A percentile compares a stretch with the other conserved stretches of the same genome.
Conservation (phyloP, 192 early-diverging fungal genomes). For the Coemansia sp. region DNA sequence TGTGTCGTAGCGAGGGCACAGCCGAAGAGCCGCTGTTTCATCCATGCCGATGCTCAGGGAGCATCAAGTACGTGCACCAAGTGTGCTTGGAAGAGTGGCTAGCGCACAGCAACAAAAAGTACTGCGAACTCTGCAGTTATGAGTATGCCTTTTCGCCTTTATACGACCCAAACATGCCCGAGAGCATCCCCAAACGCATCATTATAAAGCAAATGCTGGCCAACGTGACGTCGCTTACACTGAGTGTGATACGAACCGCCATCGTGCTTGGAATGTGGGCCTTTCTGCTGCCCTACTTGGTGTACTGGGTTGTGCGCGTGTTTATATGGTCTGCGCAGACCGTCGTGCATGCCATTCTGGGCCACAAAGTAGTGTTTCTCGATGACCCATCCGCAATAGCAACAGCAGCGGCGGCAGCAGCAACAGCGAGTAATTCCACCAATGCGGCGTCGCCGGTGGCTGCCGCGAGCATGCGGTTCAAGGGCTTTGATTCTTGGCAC, state of each 20-base stretch:
- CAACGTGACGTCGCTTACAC: constrained; percentile 42
- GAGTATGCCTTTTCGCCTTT: constrained; percentile 80
- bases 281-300: constrained; percentile 72
- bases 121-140: constrained; percentile 90
- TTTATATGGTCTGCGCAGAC: constrained; percentile 77
- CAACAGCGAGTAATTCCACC: not conserved
- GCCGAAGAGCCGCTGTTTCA: constrained; percentile 81
- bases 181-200: constrained; percentile 57
- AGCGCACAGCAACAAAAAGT: constrained; percentile 69
- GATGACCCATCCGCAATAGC: not conserved
- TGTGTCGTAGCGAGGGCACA: constrained; percentile 73
- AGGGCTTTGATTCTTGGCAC: constrained; percentile 31
- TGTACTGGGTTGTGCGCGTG: constrained; percentile 80
- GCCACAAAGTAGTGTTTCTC: constrained; percentile 1
- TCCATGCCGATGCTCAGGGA: constrained; percentile 95
- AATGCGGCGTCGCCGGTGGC: constrained; percentile 1
- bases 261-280: constrained; percentile 75
- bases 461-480: constrained; percentile 23
- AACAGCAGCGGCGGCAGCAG: not conserved
- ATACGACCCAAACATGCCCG: constrained; percentile 70
- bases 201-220: constrained; percentile 55
- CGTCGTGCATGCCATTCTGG: constrained; percentile 17
- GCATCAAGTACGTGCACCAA: constrained; percentile 94
- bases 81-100: constrained; percentile 84
- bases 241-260: constrained; percentile 53